Evolutionary conservation across 352 stramenopile genomes (phyloP), one percentile per base, ranked within the genome.

Genomic region (Blastocystis hominis): DNA sequence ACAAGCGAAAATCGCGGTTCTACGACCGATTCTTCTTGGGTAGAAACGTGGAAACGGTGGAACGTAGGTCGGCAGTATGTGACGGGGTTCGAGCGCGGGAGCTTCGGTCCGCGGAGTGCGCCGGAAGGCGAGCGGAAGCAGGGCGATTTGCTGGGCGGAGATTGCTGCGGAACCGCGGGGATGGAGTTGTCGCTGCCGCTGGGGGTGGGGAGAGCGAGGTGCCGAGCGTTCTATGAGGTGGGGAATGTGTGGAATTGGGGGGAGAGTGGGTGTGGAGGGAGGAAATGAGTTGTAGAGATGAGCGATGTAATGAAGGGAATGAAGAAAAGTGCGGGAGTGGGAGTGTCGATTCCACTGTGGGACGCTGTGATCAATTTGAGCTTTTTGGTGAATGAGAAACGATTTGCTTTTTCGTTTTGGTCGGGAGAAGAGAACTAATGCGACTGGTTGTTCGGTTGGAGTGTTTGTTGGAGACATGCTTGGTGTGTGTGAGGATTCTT

Each of bases 211-310:
- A 34, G 47, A 20, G 72, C 66, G n/a, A 44, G 47, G 72, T 34
- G 44, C 72, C 5, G 46, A 68, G 36, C 46, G 66, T 84, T 84
- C 50, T 66, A 66, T 20, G 72, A 84, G 55, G 15, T 66, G 36
- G 72, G 72, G n/a, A 84, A 84, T 68, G 72, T 84, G 50, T 84
- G 72, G 72, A 84, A 84, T 64, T 53, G n/a, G n/a, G 36, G 36
- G 7, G 34, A 55, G 6, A 30, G 40, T 77, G 34, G 66, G 44
- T 56, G 34, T 7, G 30, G 66, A 24, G 40, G 40, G 24, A 59
- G 6, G 1, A 9, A 55, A 38, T 66, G 20, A 66, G 24, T n/a
- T n/a, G 20, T 38, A 66, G 17, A 30, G 10, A 13, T 34, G 40
- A 55, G 24, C 13, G 44, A 56, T 40, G n/a, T 76, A 7, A 55